phyloP scores from a whole-genome alignment of 495 filamentous ascomycete genomes.

The Neurospora pannonica region DNA sequence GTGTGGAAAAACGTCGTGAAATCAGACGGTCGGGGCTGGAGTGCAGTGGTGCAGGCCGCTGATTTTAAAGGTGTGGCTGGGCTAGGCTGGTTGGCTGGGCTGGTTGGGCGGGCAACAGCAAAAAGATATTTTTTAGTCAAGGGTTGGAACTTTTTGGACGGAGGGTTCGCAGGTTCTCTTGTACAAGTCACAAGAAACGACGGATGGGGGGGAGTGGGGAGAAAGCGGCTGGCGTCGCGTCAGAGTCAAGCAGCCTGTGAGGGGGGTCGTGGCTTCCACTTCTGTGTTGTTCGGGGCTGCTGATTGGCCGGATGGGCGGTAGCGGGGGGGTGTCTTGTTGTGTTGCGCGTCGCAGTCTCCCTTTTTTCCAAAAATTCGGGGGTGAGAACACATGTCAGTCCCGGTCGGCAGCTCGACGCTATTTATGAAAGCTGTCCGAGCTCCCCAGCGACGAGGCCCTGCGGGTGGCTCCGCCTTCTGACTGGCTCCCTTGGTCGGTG shows the following conservation, averaged over 20 bases:
- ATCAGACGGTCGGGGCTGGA: conserved; percentile 3
- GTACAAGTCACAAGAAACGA: not conserved
- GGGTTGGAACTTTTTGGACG: not conserved
- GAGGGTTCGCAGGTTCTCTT: not conserved
- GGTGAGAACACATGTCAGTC: conserved; percentile 30
- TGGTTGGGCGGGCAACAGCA: not conserved
- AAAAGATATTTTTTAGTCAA: conserved; percentile 1
- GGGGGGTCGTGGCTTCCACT: not conserved
- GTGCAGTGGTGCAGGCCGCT: not conserved
- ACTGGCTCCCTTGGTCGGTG: conserved; percentile 19
- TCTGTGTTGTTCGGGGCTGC: not conserved
- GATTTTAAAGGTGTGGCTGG: not conserved
- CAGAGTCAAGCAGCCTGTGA: not conserved
- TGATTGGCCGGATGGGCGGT: conserved; percentile 14
- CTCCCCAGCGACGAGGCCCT: conserved; percentile 6
- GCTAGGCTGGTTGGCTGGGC: not conserved
- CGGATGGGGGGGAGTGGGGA: not conserved
- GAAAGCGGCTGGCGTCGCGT: not conserved
- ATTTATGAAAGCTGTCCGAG: conserved; percentile 28
- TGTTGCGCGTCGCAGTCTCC: conserved; percentile 16
- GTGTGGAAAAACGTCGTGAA: conserved; percentile 17
- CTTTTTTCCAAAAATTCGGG: conserved; percentile 18
- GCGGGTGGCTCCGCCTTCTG: conserved; percentile 21
- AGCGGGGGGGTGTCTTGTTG: conserved; percentile 4
- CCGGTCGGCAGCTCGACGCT: conserved; percentile 29